Base-by-base conservation (phyloP, 1,284 basidiomycete species). In the Cryptococcus sp. region DNA sequence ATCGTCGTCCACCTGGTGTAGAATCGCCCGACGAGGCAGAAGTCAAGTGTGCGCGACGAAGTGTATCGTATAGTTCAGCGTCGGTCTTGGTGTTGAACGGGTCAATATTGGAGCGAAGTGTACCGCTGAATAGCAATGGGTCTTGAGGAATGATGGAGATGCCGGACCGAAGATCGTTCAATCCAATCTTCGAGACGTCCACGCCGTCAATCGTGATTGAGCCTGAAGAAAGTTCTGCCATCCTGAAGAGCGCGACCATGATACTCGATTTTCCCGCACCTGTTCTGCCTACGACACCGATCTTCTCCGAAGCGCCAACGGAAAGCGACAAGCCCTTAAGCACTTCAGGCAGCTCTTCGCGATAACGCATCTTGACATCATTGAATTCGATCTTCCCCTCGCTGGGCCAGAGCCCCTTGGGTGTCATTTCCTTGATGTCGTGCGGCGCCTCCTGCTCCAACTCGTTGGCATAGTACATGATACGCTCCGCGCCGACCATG, bases 401-500 rank as follows among this genome's bases (percentile, higher is more conserved):
- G 16, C 60, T 41, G 1, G 90, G 92, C 92, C 90, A 94, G 5
- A 82, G 73, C 1, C 81, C 63, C 0, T 84, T 74, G 0, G 87
- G 87, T 62, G 84, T 85, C 47, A 76, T 80, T 22, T 86, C 82
- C 0, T 80, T 76, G 40, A 91, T 76, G 38, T 86, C 82, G 65
- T 90, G 85, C 0, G 89, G 83, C 0, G 89, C 85, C 75, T 95
- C 93, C 73, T 91, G 88, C 68, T 90, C 88, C 27, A 91, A 77
- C 50, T 85, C 81, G 38, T 83, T 83, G 35, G 88, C 86, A 67
- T 95, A 95, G 57, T 75, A 66, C 68, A 75, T 68, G 52, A 93
- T 82, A 47, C 90, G 86, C 76, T 95, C 92, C 5, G 93, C 90
- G 23, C 88, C 87, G 73, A 93, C 93, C 88, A 94, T 93, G 76